These are phyloP conservation scores for Saccharomyces paradoxus DNA, from an alignment of 805 yeast species.

Conservation along the genomic window DNA sequence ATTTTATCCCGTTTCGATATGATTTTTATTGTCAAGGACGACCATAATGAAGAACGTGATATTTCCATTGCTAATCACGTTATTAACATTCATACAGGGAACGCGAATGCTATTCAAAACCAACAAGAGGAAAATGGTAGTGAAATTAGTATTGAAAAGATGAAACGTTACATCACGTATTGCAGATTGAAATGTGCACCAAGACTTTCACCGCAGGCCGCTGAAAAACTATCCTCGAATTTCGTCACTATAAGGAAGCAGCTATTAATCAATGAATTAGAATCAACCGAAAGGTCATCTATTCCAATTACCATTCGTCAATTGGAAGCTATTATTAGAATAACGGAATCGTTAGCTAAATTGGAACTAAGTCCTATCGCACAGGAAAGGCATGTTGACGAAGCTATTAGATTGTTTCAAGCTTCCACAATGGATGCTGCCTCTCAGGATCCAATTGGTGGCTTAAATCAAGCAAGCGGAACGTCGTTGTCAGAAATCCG, in stretches of 20 bases:
- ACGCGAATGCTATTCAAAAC: slow-evolving; percentile 32
- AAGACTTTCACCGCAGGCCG: slow-evolving; percentile 76
- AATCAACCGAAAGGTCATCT: slow-evolving; percentile 80
- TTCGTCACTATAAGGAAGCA: slow-evolving; percentile 84
- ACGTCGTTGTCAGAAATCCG: slow-evolving; percentile 60
- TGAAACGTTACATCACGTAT: slow-evolving; percentile 88
- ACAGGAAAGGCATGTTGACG: slow-evolving; percentile 82
- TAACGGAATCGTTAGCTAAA: slow-evolving; percentile 89
- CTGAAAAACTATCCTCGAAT: slow-evolving; percentile 83
- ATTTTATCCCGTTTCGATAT: slow-evolving; percentile 95
- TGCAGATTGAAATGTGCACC: slow-evolving; percentile 92
- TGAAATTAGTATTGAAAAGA: slow-evolving; percentile 80
- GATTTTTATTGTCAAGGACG: slow-evolving; percentile 96
- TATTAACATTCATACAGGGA: slow-evolving; percentile 87
- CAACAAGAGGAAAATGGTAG: slow-evolving; percentile 52
- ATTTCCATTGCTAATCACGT: slow-evolving; percentile 89
- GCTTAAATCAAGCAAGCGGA: slow-evolving; percentile 41
- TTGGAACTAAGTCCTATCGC: slow-evolving; percentile 77
- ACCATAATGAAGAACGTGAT: slow-evolving; percentile 80
- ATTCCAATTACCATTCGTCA: slow-evolving; percentile 97
- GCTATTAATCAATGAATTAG: slow-evolving; percentile 71
- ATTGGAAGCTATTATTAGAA: slow-evolving; percentile 93
- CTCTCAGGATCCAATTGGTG: slow-evolving; percentile 41
- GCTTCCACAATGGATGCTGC: slow-evolving; percentile 98
- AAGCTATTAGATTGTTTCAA: slow-evolving; percentile 85